A percentile compares a stretch with the other conserved stretches of the same genome.
These are phyloP conservation scores for Kodamaea neixiangensis DNA, from an alignment of 805 yeast genomes.

Conservation along the genomic window DNA sequence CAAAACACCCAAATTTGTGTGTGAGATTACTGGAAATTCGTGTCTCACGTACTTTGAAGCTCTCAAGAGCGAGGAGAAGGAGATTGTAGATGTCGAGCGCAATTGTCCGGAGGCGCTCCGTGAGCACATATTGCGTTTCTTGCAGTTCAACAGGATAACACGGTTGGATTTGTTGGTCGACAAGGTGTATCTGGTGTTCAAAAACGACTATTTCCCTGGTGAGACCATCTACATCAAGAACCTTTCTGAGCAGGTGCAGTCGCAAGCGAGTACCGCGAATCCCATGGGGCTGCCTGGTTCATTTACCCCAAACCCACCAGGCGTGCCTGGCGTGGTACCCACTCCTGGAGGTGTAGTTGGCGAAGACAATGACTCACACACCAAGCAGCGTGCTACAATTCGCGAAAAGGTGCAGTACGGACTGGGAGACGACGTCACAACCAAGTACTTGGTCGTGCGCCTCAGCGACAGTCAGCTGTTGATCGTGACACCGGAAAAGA, in stretches of 20 bases:
- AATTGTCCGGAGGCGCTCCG: conserved; percentile 88
- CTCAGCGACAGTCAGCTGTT: conserved; percentile 54
- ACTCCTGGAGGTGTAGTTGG: conserved; percentile 2
- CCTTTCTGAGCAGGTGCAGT: conserved; percentile 1
- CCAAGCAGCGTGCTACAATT: conserved; percentile 58
- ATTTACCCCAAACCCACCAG: not conserved
- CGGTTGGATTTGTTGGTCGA: conserved; percentile 88
- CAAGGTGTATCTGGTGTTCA: conserved; percentile 74
- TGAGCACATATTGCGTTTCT: conserved; percentile 84
- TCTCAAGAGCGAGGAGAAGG: conserved; percentile 63
- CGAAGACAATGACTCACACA: conserved; percentile 9
- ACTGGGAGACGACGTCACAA: conserved; percentile 39
- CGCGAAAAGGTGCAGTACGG: conserved; percentile 85
- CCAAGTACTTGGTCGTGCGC: conserved; percentile 71
- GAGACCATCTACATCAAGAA: conserved; percentile 68
- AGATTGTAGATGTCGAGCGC: conserved; percentile 63
- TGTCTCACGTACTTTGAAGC: conserved; percentile 92
- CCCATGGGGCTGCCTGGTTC: not conserved
- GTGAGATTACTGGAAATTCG: conserved; percentile 94
- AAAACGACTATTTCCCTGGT: conserved; percentile 87
- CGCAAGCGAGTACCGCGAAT: not conserved
- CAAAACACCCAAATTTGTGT: conserved; percentile 76
- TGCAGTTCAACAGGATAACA: conserved; percentile 80
- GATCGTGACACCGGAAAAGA: conserved; percentile 70
- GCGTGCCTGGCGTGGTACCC: not conserved